Percentiles rank a stretch among this genome's conserved stretches.
phyloP scores from a whole-genome alignment of 1,139 yeast genomes.

The Hemisphaericaspora xylanilytica region DNA sequence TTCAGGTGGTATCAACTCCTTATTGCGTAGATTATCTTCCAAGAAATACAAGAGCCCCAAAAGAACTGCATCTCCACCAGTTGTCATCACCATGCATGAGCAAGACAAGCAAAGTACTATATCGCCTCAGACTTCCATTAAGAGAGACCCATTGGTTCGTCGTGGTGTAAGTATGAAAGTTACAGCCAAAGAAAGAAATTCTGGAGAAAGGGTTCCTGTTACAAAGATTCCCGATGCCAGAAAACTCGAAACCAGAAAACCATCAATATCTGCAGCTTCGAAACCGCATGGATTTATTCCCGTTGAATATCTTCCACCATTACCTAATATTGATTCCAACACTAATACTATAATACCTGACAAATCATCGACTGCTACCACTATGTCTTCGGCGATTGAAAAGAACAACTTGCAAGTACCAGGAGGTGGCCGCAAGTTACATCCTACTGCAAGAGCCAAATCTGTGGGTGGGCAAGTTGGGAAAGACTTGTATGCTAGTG shows the following conservation, averaged over 20 bases:
- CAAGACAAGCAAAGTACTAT: background rate
- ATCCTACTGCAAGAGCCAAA: constrained; percentile 87
- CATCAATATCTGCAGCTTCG: constrained; percentile 12
- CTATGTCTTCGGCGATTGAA: constrained; percentile 8
- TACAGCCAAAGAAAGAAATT: constrained; percentile 52
- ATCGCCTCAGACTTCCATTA: constrained; percentile 10
- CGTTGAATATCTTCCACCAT: constrained; percentile 49
- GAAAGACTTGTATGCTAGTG: constrained; percentile 48
- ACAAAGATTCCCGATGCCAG: constrained; percentile 1
- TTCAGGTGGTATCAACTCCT: constrained; percentile 33
- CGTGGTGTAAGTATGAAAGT: constrained; percentile 64
- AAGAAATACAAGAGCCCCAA: constrained; percentile 29
- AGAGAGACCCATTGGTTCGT: constrained; percentile 51
- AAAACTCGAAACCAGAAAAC: constrained; percentile 10
- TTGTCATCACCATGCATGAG: background rate
- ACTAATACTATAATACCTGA: constrained; percentile 24
- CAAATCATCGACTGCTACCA: constrained; percentile 5
- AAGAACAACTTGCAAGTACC: constrained; percentile 3
- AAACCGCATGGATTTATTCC: constrained; percentile 45
- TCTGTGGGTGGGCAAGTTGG: constrained; percentile 78
- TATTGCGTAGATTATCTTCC: constrained; percentile 40
- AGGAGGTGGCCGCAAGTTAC: constrained; percentile 33
- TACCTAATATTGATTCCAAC: constrained; percentile 40
- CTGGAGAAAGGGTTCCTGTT: constrained; percentile 4
- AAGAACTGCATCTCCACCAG: constrained; percentile 11